Percentiles rank a stretch among this genome's conserved stretches.
Conservation (phyloP, 495 filamentous ascomycete genomes). For the Aspergillus funiculosus region DNA sequence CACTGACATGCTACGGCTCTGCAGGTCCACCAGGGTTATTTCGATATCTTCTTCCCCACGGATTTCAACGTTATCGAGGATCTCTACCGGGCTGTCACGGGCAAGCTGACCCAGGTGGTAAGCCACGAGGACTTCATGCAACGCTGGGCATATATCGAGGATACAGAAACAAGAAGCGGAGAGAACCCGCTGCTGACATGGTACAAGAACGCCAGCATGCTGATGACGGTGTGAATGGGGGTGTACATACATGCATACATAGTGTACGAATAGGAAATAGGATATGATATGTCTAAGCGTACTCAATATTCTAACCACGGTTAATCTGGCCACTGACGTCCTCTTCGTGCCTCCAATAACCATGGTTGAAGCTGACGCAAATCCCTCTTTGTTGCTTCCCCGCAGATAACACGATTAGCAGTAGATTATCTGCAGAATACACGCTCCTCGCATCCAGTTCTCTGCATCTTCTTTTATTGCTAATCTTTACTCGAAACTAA, state of each 20-base stretch:
- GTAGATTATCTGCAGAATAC: not conserved
- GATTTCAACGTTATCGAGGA: conserved; percentile 84
- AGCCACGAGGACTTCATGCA: conserved; percentile 86
- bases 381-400: not conserved
- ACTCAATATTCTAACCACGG: not conserved
- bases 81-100: conserved; percentile 85
- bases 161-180: conserved; percentile 79
- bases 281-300: conserved; percentile 6
- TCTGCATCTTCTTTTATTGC: too few relatives aligned
- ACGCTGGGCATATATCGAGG: conserved; percentile 83
- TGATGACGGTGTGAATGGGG: conserved; percentile 70
- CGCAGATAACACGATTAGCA: not conserved
- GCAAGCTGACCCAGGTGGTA: conserved; percentile 77
- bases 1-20: conserved; percentile 10
- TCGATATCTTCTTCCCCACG: conserved; percentile 97
- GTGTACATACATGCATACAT: not conserved
- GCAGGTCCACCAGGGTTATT: conserved; percentile 94
- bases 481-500: not conserved
- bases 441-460: too few relatives aligned
- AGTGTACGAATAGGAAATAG: conserved; percentile 6
- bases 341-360: not conserved
- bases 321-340: too few relatives aligned
- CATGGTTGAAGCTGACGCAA: not conserved
- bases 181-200: conserved; percentile 90
- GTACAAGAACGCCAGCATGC: conserved; percentile 90